phyloP scores from a whole-genome alignment of 208 protist genomes.

The Tritrichomonas musculus region DNA sequence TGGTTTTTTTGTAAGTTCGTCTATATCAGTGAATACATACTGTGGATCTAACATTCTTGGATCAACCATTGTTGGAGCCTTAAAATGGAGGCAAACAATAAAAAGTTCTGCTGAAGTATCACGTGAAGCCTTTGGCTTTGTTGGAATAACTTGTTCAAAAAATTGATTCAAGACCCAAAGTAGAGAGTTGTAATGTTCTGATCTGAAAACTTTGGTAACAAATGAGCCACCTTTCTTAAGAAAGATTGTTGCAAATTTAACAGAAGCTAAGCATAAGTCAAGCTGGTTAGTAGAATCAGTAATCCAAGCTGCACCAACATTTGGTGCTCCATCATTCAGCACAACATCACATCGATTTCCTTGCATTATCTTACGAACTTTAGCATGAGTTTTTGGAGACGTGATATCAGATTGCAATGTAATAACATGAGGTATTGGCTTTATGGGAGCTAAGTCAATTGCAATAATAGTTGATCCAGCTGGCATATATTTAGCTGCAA shows the following conservation, averaged over 20 bases:
- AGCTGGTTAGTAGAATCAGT: slow-evolving; percentile 82
- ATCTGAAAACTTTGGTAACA: slow-evolving; percentile 99
- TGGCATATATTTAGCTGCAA: slow-evolving; percentile 86
- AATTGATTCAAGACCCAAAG: slow-evolving; percentile 94
- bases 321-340: slow-evolving; percentile 98
- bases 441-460: slow-evolving; percentile 77
- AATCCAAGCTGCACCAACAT: slow-evolving; percentile 93
- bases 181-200: slow-evolving; percentile 90
- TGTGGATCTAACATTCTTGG: slow-evolving; percentile 52
- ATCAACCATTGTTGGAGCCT: slow-evolving; percentile 68
- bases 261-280: slow-evolving; percentile 78
- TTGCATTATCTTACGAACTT: slow-evolving; percentile 81
- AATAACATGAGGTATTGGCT: slow-evolving; percentile 84
- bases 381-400: slow-evolving; percentile 80
- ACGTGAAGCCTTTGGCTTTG: slow-evolving; percentile 88
- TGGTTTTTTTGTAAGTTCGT: neutral
- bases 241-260: slow-evolving; percentile 87
- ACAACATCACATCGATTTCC: slow-evolving; percentile 73
- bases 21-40: slow-evolving; percentile 11
- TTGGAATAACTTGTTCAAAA: slow-evolving; percentile 92
- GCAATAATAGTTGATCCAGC: slow-evolving; percentile 83
- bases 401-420: slow-evolving; percentile 85
- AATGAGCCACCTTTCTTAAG: slow-evolving; percentile 66
- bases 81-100: slow-evolving; percentile 30
- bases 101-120: slow-evolving; percentile 34